Conservation (phyloP, 371 early-diverging fungal species). For the Mortierella sp. region DNA sequence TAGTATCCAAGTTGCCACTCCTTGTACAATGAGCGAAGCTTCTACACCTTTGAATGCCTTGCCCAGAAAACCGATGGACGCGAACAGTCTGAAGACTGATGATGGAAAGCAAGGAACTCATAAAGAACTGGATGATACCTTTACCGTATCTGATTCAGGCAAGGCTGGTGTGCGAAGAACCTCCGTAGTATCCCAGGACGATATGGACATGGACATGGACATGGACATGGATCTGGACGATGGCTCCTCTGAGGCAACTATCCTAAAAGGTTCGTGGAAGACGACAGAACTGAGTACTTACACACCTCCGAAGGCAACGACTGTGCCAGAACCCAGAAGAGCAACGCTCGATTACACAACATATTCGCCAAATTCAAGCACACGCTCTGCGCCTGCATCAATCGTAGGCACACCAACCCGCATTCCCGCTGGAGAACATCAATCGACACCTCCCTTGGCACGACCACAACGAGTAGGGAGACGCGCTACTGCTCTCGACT, state of each 20-base stretch:
- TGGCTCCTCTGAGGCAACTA: slow-evolving; percentile 12
- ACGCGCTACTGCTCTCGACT: slow-evolving; percentile 35
- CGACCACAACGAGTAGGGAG: slow-evolving; percentile 9
- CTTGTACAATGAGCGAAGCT: too few species aligned
- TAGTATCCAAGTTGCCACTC: too few species aligned
- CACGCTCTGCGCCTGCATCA: slow-evolving; percentile 25
- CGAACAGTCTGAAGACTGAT: too few species aligned
- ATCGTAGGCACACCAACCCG: slow-evolving; percentile 4
- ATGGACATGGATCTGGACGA: slow-evolving; percentile 46
- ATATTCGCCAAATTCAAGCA: background rate
- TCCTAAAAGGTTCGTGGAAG: slow-evolving; percentile 43
- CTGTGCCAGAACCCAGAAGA: background rate
- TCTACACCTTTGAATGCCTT: too few species aligned
- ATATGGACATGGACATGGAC: slow-evolving; percentile 44
- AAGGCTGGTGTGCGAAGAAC: background rate
- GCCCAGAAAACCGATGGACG: too few species aligned
- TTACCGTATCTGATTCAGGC: background rate
- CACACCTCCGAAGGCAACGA: background rate
- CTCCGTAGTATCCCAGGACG: slow-evolving; percentile 14
- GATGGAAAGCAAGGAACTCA: too few species aligned
- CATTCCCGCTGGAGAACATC: background rate
- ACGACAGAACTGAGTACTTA: slow-evolving; percentile 12
- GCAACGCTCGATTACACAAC: background rate
- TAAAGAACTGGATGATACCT: too few species aligned
- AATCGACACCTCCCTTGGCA: background rate